phyloP scores from a whole-genome alignment of 768 basidiomycete genomes.

The Macrocybe gigantea region DNA sequence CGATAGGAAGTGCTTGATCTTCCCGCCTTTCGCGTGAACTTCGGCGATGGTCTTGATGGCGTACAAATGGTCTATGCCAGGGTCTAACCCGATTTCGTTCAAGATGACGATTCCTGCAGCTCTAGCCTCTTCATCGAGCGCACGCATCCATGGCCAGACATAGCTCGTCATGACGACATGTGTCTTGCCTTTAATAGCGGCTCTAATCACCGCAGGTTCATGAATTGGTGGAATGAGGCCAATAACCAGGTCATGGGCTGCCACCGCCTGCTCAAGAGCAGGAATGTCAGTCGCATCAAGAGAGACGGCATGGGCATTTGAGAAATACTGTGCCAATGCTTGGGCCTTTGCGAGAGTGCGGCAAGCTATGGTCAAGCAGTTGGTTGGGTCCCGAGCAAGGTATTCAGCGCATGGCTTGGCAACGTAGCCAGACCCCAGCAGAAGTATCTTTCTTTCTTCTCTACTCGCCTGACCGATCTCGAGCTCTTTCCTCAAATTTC shows the following conservation, averaged over 20 bases:
- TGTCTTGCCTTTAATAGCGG: conserved; percentile 84
- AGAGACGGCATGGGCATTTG: conserved; percentile 65
- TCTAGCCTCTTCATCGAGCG: conserved; percentile 73
- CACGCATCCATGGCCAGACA: conserved; percentile 87
- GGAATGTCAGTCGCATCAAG: conserved; percentile 72
- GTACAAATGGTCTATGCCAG: conserved; percentile 91
- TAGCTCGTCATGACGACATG: conserved; percentile 97
- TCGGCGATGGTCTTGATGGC: conserved; percentile 92
- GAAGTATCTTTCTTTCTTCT: conserved; percentile 64
- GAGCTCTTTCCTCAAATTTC: conserved; percentile 34
- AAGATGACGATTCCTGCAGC: conserved; percentile 89
- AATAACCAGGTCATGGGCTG: conserved; percentile 88
- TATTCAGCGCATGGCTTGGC: conserved; percentile 97
- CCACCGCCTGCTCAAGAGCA: conserved; percentile 76
- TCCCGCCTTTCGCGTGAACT: conserved; percentile 91
- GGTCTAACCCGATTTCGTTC: conserved; percentile 98
- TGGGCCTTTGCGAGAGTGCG: conserved; percentile 78
- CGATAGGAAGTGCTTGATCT: conserved; percentile 88
- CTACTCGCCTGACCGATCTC: conserved; percentile 28
- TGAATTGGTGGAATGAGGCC: conserved; percentile 94
- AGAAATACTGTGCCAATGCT: conserved; percentile 61
- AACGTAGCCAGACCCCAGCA: conserved; percentile 94
- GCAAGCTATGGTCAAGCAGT: conserved; percentile 85
- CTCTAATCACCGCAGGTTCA: conserved; percentile 87
- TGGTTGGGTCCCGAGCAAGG: conserved; percentile 72